phyloP scores from a whole-genome alignment of 352 stramenopile species.

The Globisporangium orthogonon region DNA sequence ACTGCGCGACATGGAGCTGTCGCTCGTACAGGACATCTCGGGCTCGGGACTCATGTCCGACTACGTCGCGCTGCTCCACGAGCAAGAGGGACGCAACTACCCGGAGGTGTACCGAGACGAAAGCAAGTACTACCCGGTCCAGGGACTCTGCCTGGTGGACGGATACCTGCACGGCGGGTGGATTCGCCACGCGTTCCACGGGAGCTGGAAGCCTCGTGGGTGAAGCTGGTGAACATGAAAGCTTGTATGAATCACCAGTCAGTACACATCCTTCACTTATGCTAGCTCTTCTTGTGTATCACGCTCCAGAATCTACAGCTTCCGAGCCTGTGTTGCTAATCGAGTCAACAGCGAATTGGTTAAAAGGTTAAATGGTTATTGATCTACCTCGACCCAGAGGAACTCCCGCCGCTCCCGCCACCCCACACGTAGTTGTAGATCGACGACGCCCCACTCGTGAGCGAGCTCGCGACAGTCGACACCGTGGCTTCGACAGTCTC shows the following conservation, averaged over 20 bases:
- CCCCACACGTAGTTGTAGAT: constrained; percentile 87
- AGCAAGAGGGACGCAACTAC: constrained; percentile 1
- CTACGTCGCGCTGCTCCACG: constrained; percentile 11
- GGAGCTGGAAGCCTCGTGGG: not conserved
- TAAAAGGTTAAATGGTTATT: too few relatives aligned
- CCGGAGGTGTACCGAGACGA: not conserved
- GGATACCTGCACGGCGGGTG: not conserved
- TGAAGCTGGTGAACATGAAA: too few relatives aligned
- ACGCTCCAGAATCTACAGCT: too few relatives aligned
- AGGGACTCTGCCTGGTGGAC: constrained; percentile 1
- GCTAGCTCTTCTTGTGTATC: too few relatives aligned
- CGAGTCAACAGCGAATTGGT: too few relatives aligned
- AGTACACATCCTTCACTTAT: too few relatives aligned
- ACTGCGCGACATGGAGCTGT: constrained; percentile 6
- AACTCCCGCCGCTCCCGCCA: not conserved
- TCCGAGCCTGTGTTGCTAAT: too few relatives aligned
- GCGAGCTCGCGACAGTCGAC: constrained; percentile 70
- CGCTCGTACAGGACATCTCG: constrained; percentile 10
- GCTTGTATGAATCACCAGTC: too few relatives aligned
- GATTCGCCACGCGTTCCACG: constrained; percentile 1
- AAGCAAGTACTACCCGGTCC: not conserved
- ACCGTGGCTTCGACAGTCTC: constrained; percentile 67
- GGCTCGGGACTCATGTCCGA: constrained; percentile 11
- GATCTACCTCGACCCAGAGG: not conserved
- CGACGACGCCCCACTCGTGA: constrained; percentile 68